A percentile compares a stretch with the other conserved stretches of the same genome.
Evolutionary conservation across 768 basidiomycete genomes (phyloP).

Genomic region (Termitomyces sp.): DNA sequence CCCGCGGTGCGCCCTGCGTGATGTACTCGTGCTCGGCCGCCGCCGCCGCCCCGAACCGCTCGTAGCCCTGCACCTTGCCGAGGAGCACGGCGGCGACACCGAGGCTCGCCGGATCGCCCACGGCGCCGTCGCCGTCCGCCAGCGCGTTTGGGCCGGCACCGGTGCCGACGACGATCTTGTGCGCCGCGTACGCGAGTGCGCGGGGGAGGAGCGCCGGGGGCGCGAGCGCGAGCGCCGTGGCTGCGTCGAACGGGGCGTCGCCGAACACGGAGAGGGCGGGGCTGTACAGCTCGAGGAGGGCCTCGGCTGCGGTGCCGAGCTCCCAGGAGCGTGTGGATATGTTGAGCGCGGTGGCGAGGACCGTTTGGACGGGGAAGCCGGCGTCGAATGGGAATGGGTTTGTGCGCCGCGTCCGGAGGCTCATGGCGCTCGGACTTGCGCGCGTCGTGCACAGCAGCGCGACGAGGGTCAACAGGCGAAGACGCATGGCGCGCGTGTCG

Average conservation of each 20-base stretch:
- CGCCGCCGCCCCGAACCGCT: conserved; percentile 27
- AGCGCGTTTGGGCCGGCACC: conserved; percentile 20
- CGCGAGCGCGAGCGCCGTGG: not conserved
- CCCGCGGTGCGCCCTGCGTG: conserved; percentile 33
- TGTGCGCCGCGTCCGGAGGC: not conserved
- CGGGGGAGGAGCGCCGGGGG: not conserved
- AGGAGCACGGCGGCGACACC: conserved; percentile 34
- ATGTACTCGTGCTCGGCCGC: conserved; percentile 37
- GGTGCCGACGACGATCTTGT: not conserved
- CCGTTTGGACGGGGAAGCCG: conserved; percentile 22
- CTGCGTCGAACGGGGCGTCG: conserved; percentile 15
- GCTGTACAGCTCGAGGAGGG: conserved; percentile 23
- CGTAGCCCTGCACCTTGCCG: conserved; percentile 23
- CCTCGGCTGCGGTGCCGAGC: conserved; percentile 23
- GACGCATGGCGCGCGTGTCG: too few species aligned
- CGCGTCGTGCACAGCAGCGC: not conserved
- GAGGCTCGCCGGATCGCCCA: conserved; percentile 39
- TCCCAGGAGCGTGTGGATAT: conserved; percentile 28
- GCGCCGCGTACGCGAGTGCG: not conserved
- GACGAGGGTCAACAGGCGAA: too few species aligned
- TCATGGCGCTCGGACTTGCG: not conserved
- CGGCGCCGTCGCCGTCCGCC: conserved; percentile 27
- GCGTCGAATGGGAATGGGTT: conserved; percentile 17
- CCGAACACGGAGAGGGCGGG: conserved; percentile 24
- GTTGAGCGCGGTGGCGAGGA: conserved; percentile 14